Evolutionary conservation across 768 basidiomycete species (phyloP).

Genomic region (Rhodosporidiobolus sp.): DNA sequence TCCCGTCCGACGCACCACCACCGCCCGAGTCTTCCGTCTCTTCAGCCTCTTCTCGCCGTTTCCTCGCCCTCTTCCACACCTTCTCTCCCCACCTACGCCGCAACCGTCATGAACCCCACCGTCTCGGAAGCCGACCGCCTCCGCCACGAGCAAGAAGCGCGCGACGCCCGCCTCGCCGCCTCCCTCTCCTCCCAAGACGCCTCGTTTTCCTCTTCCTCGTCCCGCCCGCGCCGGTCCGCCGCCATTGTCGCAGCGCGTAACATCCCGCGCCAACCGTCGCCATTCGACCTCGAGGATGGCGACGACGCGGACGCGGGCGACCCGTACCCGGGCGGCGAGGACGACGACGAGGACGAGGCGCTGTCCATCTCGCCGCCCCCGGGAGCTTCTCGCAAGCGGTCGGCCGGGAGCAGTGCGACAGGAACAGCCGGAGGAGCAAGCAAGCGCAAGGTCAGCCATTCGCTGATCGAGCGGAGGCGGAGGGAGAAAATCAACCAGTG

Average conservation of each 20-base stretch:
- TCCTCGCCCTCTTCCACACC: neutral
- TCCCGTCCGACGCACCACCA: neutral
- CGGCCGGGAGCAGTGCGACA: no score
- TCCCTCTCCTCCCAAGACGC: neutral
- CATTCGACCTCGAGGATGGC: slow-evolving; percentile 17
- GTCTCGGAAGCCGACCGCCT: neutral
- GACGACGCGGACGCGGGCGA: neutral
- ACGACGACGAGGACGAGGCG: neutral
- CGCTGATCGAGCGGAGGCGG: slow-evolving; percentile 87
- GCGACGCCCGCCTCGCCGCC: neutral
- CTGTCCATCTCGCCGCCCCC: neutral
- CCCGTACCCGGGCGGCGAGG: neutral
- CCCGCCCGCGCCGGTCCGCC: slow-evolving; percentile 19
- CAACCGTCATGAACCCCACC: neutral
- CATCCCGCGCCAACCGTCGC: slow-evolving; percentile 23
- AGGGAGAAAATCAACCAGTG: slow-evolving; percentile 96
- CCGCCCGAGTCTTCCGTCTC: neutral
- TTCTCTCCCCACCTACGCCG: neutral
- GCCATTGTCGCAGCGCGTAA: slow-evolving; percentile 20
- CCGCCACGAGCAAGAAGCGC: neutral
- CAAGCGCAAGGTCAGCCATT: slow-evolving; percentile 87
- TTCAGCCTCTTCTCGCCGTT: slow-evolving; percentile 7
- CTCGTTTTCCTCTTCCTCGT: neutral
- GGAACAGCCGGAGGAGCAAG: slow-evolving; percentile 45
- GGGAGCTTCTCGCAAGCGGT: neutral